Evolutionary conservation across 441 rosid genomes (phyloP), one percentile per base, ranked within the genome.

Genomic region (Pelargonium myrrhifolium): DNA sequence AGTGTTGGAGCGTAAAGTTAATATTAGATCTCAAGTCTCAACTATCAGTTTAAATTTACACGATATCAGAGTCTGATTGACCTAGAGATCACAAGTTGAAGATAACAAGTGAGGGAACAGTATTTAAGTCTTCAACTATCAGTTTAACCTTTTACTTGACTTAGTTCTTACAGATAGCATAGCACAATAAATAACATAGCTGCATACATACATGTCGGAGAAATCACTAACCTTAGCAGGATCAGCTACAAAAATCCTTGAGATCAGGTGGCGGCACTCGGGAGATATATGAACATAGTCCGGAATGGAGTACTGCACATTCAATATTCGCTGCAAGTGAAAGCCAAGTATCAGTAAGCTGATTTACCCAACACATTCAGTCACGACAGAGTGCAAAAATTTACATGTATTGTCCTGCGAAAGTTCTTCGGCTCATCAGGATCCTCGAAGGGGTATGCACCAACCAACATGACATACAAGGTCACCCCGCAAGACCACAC

Each of bases 401-500:
- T 87, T 76, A 89, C 99, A 9, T 89, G 91, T 72, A 94, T 92
- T n/a, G 98, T 94, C 76, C 78, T 86, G 72, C 84, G 87, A 74
- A 94, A 92, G 79, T 92, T 92, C 81, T 87, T 94, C 24, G 99
- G 99, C 67, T 94, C 99, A 12, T 86, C 93, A 2, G 97, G 99
- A 73, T 92, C 97, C 83, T 94, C 99, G 3, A 94, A 94, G 63
- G 99, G 98, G 77, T 92, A 94, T 22, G 99, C 97, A 74, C 99
- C 99, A 40, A 94, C 98, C 69, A 94, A 76, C 98, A 94, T 94
- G 21, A 94, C 97, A 43, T 89, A 94, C 47, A 94, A 70, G 67
- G 98, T 94, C 68, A 94, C 99, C 18, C 99, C 99, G 67, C 99
- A 94, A 21, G 99, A 94, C 99, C 99, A 94, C 20, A 94, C 99